phyloP scores from a whole-genome alignment of 2,329 filamentous ascomycete genomes.

The Colletotrichum cuscutae region DNA sequence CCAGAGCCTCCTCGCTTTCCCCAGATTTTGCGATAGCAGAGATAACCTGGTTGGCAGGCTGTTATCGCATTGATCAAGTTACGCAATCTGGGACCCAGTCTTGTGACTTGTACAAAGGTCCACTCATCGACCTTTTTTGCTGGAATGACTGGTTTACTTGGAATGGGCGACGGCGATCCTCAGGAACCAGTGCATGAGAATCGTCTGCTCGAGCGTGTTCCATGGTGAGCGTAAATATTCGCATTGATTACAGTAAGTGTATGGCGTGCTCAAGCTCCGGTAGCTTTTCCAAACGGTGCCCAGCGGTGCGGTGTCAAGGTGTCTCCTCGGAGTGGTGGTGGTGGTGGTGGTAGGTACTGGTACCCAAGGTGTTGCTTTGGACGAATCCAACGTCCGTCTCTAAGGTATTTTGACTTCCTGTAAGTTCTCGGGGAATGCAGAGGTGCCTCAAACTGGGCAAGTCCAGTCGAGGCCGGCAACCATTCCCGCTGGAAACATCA shows the following conservation, averaged over 20 bases:
- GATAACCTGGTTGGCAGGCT: conserved; percentile 18
- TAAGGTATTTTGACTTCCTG: neutral
- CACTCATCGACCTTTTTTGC: conserved; percentile 16
- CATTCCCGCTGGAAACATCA: neutral
- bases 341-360: too few species aligned
- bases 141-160: neutral
- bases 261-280: conserved; percentile 21
- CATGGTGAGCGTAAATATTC: neutral
- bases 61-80: conserved; percentile 31
- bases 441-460: conserved; percentile 8
- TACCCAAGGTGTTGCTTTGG: neutral
- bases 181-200: conserved; percentile 26
- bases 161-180: conserved; percentile 1
- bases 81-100: conserved; percentile 22
- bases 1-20: conserved; percentile 15
- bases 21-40: conserved; percentile 25
- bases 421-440: neutral
- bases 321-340: neutral
- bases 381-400: neutral
- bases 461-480: conserved; percentile 17
- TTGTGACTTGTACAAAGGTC: conserved; percentile 29
- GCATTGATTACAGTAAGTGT: conserved; percentile 12
- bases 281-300: conserved; percentile 1
- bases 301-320: neutral
- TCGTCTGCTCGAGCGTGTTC: conserved; percentile 27